Evolutionary conservation across 192 early-diverging fungal species (phyloP).

Genomic region (Dissophora ornata): DNA sequence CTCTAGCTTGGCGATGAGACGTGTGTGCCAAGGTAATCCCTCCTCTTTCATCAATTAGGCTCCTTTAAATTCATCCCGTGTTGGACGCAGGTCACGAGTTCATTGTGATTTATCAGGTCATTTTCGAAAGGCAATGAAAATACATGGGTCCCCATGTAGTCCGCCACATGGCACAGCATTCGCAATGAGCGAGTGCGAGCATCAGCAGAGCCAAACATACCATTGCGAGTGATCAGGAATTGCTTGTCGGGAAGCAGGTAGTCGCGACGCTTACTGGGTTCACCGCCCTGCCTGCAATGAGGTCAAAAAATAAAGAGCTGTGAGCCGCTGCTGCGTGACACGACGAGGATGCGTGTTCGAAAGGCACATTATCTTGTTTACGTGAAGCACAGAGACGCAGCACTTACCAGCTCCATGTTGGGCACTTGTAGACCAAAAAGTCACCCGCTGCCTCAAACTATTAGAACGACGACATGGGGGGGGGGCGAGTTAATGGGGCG

Average conservation of each 20-base stretch:
- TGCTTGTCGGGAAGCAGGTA: constrained; percentile 90
- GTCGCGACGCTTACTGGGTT: constrained; percentile 82
- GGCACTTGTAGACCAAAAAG: constrained; percentile 98
- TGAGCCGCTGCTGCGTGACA: background rate
- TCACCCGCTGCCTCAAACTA: constrained; percentile 97
- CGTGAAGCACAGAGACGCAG: too few relatives aligned
- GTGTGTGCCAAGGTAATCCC: background rate
- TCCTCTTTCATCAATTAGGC: constrained; percentile 4
- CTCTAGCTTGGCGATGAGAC: too few relatives aligned
- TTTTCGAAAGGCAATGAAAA: constrained; percentile 4
- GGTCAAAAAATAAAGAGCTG: background rate
- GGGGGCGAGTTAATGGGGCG: background rate
- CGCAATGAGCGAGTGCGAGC: background rate
- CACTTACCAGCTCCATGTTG: constrained; percentile 92
- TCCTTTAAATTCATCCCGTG: constrained; percentile 32
- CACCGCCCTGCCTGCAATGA: constrained; percentile 61
- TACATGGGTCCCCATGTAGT: constrained; percentile 21
- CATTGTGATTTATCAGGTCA: background rate
- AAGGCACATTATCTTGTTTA: too few relatives aligned
- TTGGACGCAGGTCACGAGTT: constrained; percentile 34
- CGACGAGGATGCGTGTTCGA: background rate
- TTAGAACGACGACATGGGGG: background rate
- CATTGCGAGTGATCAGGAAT: constrained; percentile 94
- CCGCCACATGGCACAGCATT: background rate
- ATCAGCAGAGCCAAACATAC: constrained; percentile 38